Base-by-base conservation (phyloP, 495 filamentous ascomycete genomes). In the Aspergillus olivimuriae region DNA sequence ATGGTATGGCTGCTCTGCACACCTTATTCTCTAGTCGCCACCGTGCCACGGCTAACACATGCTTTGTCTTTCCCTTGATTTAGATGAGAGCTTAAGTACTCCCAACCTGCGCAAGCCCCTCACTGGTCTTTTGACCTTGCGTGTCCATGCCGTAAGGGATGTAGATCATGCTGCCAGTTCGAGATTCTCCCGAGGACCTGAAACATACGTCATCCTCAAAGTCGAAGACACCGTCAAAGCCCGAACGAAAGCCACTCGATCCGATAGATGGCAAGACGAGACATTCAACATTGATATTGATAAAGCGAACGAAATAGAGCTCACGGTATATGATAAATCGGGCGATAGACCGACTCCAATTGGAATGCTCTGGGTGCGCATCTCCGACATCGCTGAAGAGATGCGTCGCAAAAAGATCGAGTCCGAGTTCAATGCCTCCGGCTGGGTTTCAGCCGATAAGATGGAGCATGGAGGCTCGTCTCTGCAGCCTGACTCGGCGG, bases 391-490 rank as follows among this genome's bases (percentile, higher is more conserved):
- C 49, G 88, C 84, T 19, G 92, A 99, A 55, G 92, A 97, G 63
- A 90, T 97, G 75, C 85, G 92, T 51, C 84, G 89, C 38, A 97
- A 96, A 74, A 96, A 86, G 69, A 89, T 99, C 48, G 94, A 97
- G 62, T 82, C 87, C 3, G 92, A 99, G 55, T 81, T 95, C 45
- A 90, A 88, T 53, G 78, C 77, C 41, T 83, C 84, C 32, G 92
- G 91, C 34, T 99, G 92, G 92, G 92, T 95, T 41, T 95, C 94
- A 40, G 92, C 92, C 26, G 91, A 96, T 56, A 84, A 87, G 48
- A 90, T 97, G 82, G 86, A 68, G n/a, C 74, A 77, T 38, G 68
- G 72, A 33, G 58, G 71, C 21, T 51, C 54, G 18, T 54, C 66
- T 39, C 62, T 60, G 37, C 62, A 62, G 34, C 61, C 61, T 23